These are phyloP conservation scores for Pseudogymnoascus sp. DNA, from an alignment of 2,329 filamentous ascomycete genomes.

Conservation along the genomic window DNA sequence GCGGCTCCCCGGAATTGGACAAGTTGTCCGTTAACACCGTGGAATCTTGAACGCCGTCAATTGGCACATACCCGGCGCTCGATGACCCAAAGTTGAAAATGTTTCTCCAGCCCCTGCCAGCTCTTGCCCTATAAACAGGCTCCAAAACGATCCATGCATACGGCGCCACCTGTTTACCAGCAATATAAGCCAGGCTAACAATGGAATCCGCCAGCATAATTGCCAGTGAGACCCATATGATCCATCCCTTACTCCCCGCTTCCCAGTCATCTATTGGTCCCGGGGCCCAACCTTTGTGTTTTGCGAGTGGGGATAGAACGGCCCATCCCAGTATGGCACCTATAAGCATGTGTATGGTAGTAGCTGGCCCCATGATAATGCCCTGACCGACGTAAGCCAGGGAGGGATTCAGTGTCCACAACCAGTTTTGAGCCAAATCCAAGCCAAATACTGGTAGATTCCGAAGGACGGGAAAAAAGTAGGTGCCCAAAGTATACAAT, in stretches of 20 bases:
- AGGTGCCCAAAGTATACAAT: conserved; percentile 69
- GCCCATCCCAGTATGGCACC: conserved; percentile 88
- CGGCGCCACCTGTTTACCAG: conserved; percentile 52
- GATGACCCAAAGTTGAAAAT: conserved; percentile 17
- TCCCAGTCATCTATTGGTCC: conserved; percentile 85
- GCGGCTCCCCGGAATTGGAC: neutral
- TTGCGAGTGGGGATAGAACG: conserved; percentile 80
- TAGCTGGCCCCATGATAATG: conserved; percentile 96
- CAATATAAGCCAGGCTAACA: conserved; percentile 74
- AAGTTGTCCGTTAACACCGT: neutral
- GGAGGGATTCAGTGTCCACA: conserved; percentile 94
- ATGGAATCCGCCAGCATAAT: conserved; percentile 96
- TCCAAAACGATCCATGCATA: conserved; percentile 34
- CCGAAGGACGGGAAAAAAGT: conserved; percentile 79
- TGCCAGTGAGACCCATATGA: conserved; percentile 89
- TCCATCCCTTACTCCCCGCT: conserved; percentile 92
- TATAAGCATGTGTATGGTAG: conserved; percentile 89
- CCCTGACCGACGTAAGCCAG: conserved; percentile 97
- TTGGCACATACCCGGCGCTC: conserved; percentile 22
- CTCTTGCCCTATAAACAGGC: conserved; percentile 19
- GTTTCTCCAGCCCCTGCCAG: conserved; percentile 24
- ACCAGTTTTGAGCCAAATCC: conserved; percentile 66
- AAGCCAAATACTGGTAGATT: conserved; percentile 81
- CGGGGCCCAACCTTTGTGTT: conserved; percentile 78
- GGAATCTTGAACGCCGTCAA: conserved; percentile 16